phyloP scores from a whole-genome alignment of 192 early-diverging fungal genomes.

The Haplosporangium gracile region DNA sequence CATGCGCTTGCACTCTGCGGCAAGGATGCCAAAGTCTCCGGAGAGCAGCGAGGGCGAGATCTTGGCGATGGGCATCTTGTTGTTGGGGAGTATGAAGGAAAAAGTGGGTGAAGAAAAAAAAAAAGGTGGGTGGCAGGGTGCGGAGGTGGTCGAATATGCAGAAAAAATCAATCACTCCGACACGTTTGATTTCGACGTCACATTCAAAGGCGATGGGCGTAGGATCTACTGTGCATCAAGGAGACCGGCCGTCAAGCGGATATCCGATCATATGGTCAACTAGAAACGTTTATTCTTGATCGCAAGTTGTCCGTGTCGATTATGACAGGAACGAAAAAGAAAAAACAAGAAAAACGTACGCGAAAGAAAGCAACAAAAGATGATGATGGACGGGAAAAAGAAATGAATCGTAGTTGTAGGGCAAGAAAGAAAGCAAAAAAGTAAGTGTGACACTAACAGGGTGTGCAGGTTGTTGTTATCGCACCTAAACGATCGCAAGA shows the following conservation, averaged over 20 bases:
- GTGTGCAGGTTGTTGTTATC: no score
- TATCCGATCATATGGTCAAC: no score
- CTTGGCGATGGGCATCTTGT: conserved; percentile 78
- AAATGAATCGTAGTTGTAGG: no score
- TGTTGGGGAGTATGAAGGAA: conserved; percentile 45
- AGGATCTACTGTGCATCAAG: no score
- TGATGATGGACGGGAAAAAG: background rate
- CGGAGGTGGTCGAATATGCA: no score
- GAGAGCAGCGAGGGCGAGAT: conserved; percentile 95
- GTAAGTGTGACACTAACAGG: no score
- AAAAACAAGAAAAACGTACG: background rate
- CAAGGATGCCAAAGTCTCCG: conserved; percentile 89
- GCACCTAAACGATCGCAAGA: background rate
- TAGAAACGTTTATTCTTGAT: no score
- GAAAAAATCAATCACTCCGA: background rate
- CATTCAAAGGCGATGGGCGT: no score
- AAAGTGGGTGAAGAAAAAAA: background rate
- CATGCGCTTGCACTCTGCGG: conserved; percentile 90
- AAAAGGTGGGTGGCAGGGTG: no score
- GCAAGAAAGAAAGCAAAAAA: background rate
- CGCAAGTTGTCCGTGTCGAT: no score
- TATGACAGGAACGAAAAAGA: background rate
- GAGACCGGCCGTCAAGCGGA: no score
- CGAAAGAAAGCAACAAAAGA: background rate
- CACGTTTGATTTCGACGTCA: no score